Evolutionary conservation across 2,329 filamentous ascomycete species (phyloP), one percentile per base, ranked within the genome.

Genomic region (Fusarium sp.): DNA sequence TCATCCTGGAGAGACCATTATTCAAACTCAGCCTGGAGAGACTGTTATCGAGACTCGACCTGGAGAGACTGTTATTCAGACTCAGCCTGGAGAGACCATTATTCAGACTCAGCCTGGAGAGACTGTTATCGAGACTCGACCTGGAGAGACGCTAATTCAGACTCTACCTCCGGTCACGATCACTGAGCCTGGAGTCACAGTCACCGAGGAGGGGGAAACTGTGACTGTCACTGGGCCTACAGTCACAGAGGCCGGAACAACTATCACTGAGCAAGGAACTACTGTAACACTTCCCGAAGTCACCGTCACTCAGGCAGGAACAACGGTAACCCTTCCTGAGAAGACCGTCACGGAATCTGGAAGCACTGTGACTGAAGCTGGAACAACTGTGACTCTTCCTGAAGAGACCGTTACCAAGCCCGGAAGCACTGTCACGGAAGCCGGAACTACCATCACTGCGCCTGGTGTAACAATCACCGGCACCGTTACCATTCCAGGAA

Each of bases 401-500:
- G 57, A 36, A 12, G 17, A 32, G 8, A 64, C 61, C 17, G 38
- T 66, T 20, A 60, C 61, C 7, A 30, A 49, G 12, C 32, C 54
- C 6, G 62, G 56, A 19, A 40, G 23, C 12, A 67, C 64, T 8
- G 45, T 67, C 5, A 63, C 58, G 1, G 32, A 52, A 15, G 34
- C 36, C 12, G 64, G 63, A 19, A 32, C 24, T 14, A 67, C 64
- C 6, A 47, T 68, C 17, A 67, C 54, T 9, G 39, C 38, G 21
- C 50, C 65, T 39, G 64, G 51, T 11, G 21, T 50, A n/a, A 68
- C 54, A 15, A 43, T 68, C 11, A 67, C 63, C n/a, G 62, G 39
- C 23, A 54, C 45, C 21, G 21, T 64, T n/a, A 67, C 66, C 10
- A 42, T 57, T 19, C 62, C 66, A 17, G 62, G 58, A 28, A 51